Base-by-base conservation (phyloP, 768 basidiomycete species). In the Crepidotus variabilis region DNA sequence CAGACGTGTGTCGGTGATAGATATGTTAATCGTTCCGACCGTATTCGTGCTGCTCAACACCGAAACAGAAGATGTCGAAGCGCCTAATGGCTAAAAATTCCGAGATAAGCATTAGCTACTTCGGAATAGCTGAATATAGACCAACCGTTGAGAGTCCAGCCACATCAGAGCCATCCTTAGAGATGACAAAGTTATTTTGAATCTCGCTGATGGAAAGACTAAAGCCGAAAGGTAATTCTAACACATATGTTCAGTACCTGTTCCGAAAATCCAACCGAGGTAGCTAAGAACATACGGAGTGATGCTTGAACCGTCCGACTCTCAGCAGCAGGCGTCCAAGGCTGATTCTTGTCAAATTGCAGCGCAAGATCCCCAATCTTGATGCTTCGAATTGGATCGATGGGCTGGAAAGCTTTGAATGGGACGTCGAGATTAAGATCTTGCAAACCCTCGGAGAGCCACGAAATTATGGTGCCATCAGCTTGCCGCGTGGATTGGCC, bases 151-250 rank as follows among this genome's bases (percentile, higher is more conserved):
- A 76, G 51, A 90, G 74, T 9, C 78, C 80, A 18, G 84, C 86
- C 2, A 88, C 80, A 22, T 71, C 67, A 6, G 67, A 69, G 23
- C 78, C 78, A 60, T 83, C 78, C 62, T 75, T 78, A 21, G 80
- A 72, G 59, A 90, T 83, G 21, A 78, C 80, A 63, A 90, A 88
- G 32, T 76, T 69, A 62, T 90, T 90, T 64, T 80, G 72, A 32
- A 90, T 88, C 57, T 86, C 67, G 24, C 73, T 77, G 51, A 90
- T 81, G 1, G 72, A 70, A 16, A 88, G 7, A 23, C 70, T 71
- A 67, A 90, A 90, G 9, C 88, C 88, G 58, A 90, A 90, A 32
- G 88, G 88, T 35, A 90, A 70, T 59, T 78, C 86, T 87, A 57
- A 46, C 54, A 50, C 54, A 54, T 16, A 52, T 9, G 21, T 20